Evolutionary conservation across 768 basidiomycete genomes (phyloP), one percentile per base, ranked within the genome.

Genomic region (Hypholoma sublateritium): DNA sequence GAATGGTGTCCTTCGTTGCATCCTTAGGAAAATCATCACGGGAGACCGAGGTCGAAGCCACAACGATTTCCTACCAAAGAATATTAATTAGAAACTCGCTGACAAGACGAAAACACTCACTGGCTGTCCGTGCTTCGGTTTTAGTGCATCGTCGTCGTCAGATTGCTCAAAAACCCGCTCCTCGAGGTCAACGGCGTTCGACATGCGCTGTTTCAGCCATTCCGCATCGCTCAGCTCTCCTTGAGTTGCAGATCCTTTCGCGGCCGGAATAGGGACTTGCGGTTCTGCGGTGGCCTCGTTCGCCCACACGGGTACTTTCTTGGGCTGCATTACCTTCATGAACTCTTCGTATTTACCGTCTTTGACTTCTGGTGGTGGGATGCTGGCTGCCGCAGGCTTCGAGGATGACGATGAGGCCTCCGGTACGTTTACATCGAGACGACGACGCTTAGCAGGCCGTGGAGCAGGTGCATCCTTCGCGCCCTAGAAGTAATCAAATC

Each of bases 281-380:
- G 59, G 49, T 16, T 56, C 55, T 14, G 46, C 55, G 28, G 61
- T 55, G 13, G 65, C 67, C 50, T 83, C 81, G 62, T 89, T 84
- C 5, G 83, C 82, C 89, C 88, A 90, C 8, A 81, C 78, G 2
- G 84, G 84, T 0, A 82, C 82, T 55, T 84, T 86, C 60, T 75
- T 78, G 4, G 84, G 80, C 36, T 88, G 80, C 91, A 93, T 94
- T 41, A 91, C 81, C 41, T 86, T 71, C 72, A 93, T 73, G 61
- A 86, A 95, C 64, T 89, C 82, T 17, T 87, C 82, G 1, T 88
- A 70, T 49, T 82, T 77, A 5, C 69, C 56, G 54, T 66, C 70
- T 35, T 75, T 69, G 17, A 61, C 22, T 50, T 72, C 66, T 24
- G 52, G 22, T 7, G 55, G 19, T 39, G 28, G 17, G 14, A 22